Percentiles rank a stretch among this genome's conserved stretches.
phyloP scores from a whole-genome alignment of 768 basidiomycete genomes.

The Xerocomellus chrysenteron region DNA sequence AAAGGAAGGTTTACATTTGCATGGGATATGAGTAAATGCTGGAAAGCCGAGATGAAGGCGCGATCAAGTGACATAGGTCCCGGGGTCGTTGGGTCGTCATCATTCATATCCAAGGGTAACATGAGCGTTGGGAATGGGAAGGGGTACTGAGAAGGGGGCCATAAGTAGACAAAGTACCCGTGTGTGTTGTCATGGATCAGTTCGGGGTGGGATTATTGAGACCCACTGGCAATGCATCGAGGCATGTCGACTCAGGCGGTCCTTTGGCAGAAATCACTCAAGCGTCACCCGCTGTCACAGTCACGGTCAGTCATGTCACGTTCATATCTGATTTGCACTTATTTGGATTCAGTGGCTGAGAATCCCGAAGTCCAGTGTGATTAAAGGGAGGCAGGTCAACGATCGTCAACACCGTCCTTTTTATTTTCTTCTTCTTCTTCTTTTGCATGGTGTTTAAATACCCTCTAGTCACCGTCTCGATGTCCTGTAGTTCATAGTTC shows the following conservation, averaged over 20 bases:
- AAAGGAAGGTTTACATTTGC: background rate
- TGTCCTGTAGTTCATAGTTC: slow-evolving; percentile 43
- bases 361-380: slow-evolving; percentile 18
- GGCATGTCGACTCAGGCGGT: background rate
- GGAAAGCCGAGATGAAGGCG: background rate
- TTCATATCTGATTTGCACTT: slow-evolving; percentile 12
- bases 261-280: slow-evolving; percentile 36
- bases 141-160: background rate
- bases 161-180: slow-evolving; percentile 12
- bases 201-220: too few species aligned
- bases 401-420: slow-evolving; percentile 47
- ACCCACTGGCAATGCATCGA: too few species aligned
- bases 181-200: background rate
- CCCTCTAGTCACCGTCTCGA: slow-evolving; percentile 29
- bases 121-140: too few species aligned
- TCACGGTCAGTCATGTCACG: slow-evolving; percentile 5
- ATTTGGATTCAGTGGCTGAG: slow-evolving; percentile 28
- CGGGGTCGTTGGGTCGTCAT: too few species aligned
- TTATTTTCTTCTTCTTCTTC: slow-evolving; percentile 23
- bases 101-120: too few species aligned
- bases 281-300: slow-evolving; percentile 11
- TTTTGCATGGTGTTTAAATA: slow-evolving; percentile 49
- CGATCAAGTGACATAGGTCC: too few species aligned
- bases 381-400: slow-evolving; percentile 47
- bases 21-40: background rate